Percentiles rank a stretch among this genome's conserved stretches.
Evolutionary conservation across 2,329 filamentous ascomycete genomes (phyloP).

Genomic region (Myriosclerotinia duriaeana): DNA sequence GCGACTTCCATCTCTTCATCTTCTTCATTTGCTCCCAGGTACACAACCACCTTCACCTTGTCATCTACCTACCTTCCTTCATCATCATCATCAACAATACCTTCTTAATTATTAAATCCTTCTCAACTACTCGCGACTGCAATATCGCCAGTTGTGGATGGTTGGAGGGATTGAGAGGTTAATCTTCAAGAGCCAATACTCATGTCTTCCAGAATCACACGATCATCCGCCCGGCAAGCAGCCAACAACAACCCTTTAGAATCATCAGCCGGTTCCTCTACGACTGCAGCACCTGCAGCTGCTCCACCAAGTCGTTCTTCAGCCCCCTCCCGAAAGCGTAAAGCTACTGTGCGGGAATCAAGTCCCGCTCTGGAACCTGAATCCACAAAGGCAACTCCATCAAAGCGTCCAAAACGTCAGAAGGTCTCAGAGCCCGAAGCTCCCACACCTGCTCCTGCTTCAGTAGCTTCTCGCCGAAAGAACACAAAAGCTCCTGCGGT

Average conservation of each 20-base stretch:
- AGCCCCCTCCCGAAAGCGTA: conserved; percentile 70
- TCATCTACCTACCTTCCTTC: conserved; percentile 21
- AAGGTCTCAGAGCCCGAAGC: conserved; percentile 56
- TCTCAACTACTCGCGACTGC: conserved; percentile 26
- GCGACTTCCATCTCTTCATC: conserved; percentile 26
- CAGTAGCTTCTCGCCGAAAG: conserved; percentile 50
- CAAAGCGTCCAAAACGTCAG: conserved; percentile 69
- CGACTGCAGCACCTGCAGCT: conserved; percentile 44
- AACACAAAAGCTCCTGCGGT: conserved; percentile 61
- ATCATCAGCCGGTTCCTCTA: conserved; percentile 41
- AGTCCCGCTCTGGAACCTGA: conserved; percentile 46
- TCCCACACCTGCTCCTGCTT: conserved; percentile 43
- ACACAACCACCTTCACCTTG: conserved; percentile 29
- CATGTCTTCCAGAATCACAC: conserved; percentile 97
- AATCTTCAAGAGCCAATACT: conserved; percentile 50
- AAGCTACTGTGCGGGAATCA: conserved; percentile 58
- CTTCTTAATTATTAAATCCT: conserved; percentile 21
- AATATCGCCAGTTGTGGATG: conserved; percentile 28
- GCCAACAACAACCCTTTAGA: conserved; percentile 49
- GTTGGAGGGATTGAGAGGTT: conserved; percentile 26
- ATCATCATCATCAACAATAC: conserved; percentile 17
- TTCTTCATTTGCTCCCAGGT: conserved; percentile 28
- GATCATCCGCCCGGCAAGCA: conserved; percentile 89
- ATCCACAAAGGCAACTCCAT: conserved; percentile 44
- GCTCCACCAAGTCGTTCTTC: conserved; percentile 47